phyloP scores from a whole-genome alignment of 495 filamentous ascomycete species.

The Hamigera avellanea region DNA sequence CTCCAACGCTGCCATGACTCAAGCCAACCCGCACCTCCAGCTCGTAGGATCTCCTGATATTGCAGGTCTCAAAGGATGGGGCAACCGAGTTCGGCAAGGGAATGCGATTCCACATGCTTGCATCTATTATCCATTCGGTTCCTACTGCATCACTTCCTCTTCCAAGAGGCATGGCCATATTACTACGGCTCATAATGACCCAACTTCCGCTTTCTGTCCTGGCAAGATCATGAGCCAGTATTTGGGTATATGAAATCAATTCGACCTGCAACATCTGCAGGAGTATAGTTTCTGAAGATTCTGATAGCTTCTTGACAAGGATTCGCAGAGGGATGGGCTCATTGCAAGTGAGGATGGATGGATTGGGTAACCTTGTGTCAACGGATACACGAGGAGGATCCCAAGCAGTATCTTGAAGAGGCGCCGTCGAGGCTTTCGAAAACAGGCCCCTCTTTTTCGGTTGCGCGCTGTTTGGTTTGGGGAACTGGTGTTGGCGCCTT shows the following conservation, averaged over 20 bases:
- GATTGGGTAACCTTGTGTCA: constrained; percentile 77
- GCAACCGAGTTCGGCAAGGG: constrained; percentile 73
- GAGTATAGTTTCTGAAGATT: constrained; percentile 50
- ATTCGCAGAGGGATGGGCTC: constrained; percentile 71
- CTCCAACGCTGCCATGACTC: constrained; percentile 38
- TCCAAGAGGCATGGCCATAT: constrained; percentile 53
- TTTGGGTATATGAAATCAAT: constrained; percentile 64
- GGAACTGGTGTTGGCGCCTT: constrained; percentile 67
- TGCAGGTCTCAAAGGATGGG: constrained; percentile 81
- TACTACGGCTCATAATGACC: constrained; percentile 55
- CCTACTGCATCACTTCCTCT: constrained; percentile 44
- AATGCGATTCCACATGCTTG: constrained; percentile 53
- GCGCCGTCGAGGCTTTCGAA: constrained; percentile 19
- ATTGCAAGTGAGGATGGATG: constrained; percentile 81
- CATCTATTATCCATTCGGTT: constrained; percentile 55
- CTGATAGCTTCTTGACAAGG: constrained; percentile 60
- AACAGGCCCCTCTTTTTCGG: constrained; percentile 44
- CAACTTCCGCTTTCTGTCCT: constrained; percentile 55
- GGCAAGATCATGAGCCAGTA: constrained; percentile 59
- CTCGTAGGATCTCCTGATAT: constrained; percentile 70
- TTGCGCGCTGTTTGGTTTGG: constrained; percentile 21
- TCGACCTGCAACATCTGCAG: constrained; percentile 72
- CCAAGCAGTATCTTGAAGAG: constrained; percentile 9
- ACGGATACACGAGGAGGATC: constrained; percentile 46
- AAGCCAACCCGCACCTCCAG: constrained; percentile 73